Percentiles rank a stretch among this genome's conserved stretches.
Conservation (phyloP, 306 rosid genomes). For the Vachellia collinsii region DNA sequence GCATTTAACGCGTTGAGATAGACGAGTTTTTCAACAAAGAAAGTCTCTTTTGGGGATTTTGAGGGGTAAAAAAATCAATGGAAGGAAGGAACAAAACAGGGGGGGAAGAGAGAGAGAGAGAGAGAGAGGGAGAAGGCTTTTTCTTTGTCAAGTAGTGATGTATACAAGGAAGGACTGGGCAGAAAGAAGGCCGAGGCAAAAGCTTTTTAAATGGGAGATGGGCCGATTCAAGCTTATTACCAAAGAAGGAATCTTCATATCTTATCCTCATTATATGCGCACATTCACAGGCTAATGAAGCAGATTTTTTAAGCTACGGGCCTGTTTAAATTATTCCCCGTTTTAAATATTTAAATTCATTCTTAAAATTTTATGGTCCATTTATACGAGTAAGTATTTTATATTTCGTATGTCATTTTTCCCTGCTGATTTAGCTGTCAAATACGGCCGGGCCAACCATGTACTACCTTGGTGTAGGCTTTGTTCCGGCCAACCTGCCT, state of each 20-base stretch:
- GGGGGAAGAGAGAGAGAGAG: neutral
- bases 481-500: neutral
- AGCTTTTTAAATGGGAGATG: constrained; percentile 22
- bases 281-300: neutral
- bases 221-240: neutral
- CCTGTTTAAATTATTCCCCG: neutral
- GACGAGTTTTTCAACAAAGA: neutral
- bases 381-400: too few species aligned
- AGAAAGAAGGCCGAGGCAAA: neutral
- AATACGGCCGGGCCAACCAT: neutral
- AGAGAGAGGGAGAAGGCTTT: neutral
- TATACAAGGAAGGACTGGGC: too few species aligned
- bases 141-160: neutral
- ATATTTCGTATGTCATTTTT: too few species aligned
- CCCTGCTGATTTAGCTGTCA: neutral
- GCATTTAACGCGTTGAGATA: neutral
- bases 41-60: neutral
- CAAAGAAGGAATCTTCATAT: neutral
- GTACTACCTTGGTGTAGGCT: neutral
- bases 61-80: neutral
- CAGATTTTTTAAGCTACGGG: too few species aligned
- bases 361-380: too few species aligned
- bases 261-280: neutral
- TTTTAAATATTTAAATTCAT: too few species aligned
- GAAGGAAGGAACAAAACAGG: neutral